A percentile compares a stretch with the other conserved stretches of the same genome.
Conservation (phyloP, 768 basidiomycete species). For the Lactarius quietus region DNA sequence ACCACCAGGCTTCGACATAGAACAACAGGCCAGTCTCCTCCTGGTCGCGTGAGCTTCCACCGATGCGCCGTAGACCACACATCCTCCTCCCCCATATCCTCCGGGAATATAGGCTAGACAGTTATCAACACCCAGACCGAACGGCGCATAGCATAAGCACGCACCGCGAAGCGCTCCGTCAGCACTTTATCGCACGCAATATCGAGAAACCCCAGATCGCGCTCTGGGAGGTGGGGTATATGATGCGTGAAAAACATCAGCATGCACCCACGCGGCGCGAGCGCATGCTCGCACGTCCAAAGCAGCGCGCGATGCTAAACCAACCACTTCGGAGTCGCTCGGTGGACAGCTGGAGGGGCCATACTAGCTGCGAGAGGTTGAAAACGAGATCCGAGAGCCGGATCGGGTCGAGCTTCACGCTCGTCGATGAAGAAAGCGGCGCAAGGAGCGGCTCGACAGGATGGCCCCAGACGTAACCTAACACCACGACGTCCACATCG, state of each 20-base stretch:
- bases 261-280: slow-evolving; percentile 35
- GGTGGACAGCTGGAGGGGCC: too few species aligned
- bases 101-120: slow-evolving; percentile 80
- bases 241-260: slow-evolving; percentile 91
- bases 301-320: slow-evolving; percentile 77
- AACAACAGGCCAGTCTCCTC: too few species aligned
- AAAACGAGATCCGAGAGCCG: slow-evolving; percentile 92
- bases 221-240: slow-evolving; percentile 74
- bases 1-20: too few species aligned
- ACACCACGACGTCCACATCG: slow-evolving; percentile 1
- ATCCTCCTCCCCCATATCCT: slow-evolving; percentile 76
- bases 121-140: too few species aligned
- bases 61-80: slow-evolving; percentile 83
- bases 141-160: slow-evolving; percentile 21
- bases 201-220: slow-evolving; percentile 79
- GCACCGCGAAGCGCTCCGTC: slow-evolving; percentile 58
- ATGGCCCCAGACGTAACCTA: slow-evolving; percentile 83
- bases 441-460: slow-evolving; percentile 43
- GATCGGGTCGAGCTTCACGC: slow-evolving; percentile 60
- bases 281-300: slow-evolving; percentile 57
- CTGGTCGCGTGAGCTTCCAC: slow-evolving; percentile 52
- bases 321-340: not conserved
- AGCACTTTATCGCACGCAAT: slow-evolving; percentile 68
- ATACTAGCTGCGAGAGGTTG: slow-evolving; percentile 86
- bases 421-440: not conserved